Evolutionary conservation across 2,329 filamentous ascomycete species (phyloP), one percentile per base, ranked within the genome.

Genomic region (Microdochium paspali): DNA sequence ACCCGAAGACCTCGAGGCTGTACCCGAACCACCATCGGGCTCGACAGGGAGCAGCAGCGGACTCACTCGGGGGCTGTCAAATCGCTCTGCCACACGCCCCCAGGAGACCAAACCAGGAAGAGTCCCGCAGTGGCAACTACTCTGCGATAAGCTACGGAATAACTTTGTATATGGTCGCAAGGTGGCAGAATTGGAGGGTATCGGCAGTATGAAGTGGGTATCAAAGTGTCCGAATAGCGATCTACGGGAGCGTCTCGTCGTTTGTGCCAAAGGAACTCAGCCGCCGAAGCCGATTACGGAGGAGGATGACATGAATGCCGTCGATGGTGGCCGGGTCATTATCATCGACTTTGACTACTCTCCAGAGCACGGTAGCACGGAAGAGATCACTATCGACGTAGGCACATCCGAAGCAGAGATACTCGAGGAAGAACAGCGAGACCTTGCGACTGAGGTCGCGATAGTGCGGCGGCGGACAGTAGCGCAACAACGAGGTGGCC

Each of bases 401-500:
- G 87, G 87, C 10, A 80, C 82, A 26, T 76, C 76, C 23, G 73
- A 82, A 44, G 80, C 86, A 1, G 85, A 89, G 59, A 67, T 80
- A 0, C 67, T 93, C 18, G 79, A 84, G 55, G 87, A 91, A 59
- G 84, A 87, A 56, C 76, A 78, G 52, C 79, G 84, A 21, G 86
- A 88, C 55, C 71, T 91, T 49, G 87, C 84, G 48, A 80, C 82
- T 1, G 87, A 90, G 61, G 86, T 93, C 20, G 87, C 87, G 52
- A 80, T 91, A 55, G 85, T 88, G 45, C 77, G 87, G 54, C 76
- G 85, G 52, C 75, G 87, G 53, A 90, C 87, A 3, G 82, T 86
- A 15, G 76, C 84, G 30, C 80, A 83, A 56, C 76, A 75, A 46
- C 71, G 76, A 53, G 74, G 72, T 49, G 61, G 68, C 43, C 64